Percentiles rank a stretch among this genome's conserved stretches.
Evolutionary conservation across 1,284 basidiomycete genomes (phyloP).

Genomic region (Fomitopsis pinicola): DNA sequence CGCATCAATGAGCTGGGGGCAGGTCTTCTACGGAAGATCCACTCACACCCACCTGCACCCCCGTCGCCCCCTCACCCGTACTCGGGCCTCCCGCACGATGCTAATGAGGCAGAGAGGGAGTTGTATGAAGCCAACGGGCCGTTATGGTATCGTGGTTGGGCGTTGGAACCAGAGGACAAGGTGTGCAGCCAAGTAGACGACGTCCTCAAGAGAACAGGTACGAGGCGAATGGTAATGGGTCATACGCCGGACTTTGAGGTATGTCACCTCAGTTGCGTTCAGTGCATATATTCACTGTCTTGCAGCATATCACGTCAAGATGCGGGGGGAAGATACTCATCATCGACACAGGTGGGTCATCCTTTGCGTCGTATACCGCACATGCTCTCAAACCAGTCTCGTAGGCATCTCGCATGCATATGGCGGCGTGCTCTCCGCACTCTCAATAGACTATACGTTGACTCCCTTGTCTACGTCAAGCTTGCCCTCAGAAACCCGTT

Average conservation of each 20-base stretch:
- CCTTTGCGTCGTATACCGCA: not conserved
- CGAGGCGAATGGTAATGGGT: constrained; percentile 87
- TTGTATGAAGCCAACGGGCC: constrained; percentile 79
- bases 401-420: constrained; percentile 90
- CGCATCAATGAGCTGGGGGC: constrained; percentile 72
- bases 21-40: constrained; percentile 63
- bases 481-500: constrained; percentile 36
- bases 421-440: constrained; percentile 83
- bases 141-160: constrained; percentile 91
- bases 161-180: constrained; percentile 60
- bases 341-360: constrained; percentile 71
- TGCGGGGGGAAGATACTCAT: constrained; percentile 87
- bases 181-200: constrained; percentile 71
- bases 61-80: constrained; percentile 82
- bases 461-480: constrained; percentile 38
- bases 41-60: constrained; percentile 55
- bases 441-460: constrained; percentile 81
- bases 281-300: not conserved
- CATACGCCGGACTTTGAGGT: constrained; percentile 89
- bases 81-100: constrained; percentile 64
- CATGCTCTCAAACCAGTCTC: not conserved
- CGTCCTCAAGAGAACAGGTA: constrained; percentile 71
- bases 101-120: constrained; percentile 62
- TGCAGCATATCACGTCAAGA: constrained; percentile 70
- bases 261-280: not conserved